phyloP scores from a whole-genome alignment of 768 basidiomycete species.

The Pleurotus pulmonarius region DNA sequence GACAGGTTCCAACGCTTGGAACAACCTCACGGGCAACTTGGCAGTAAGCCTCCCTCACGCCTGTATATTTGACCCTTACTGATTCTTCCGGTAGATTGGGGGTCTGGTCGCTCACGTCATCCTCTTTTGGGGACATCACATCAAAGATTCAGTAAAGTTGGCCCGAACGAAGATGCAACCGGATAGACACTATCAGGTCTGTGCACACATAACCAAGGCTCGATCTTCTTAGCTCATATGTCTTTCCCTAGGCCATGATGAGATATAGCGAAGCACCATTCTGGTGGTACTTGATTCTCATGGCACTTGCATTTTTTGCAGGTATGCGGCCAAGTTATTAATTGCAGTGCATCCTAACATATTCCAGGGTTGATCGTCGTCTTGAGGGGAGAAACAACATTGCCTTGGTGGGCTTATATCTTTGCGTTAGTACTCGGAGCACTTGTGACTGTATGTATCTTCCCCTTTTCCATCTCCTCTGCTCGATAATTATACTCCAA shows the following conservation, averaged over 20 bases:
- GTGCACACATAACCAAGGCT: background rate
- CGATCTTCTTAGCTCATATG: background rate
- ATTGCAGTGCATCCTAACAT: too few species aligned
- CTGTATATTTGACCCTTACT: background rate
- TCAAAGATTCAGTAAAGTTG: constrained; percentile 45
- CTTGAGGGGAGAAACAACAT: constrained; percentile 53
- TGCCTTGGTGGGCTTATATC: constrained; percentile 62
- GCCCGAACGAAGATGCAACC: constrained; percentile 41
- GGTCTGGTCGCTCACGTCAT: constrained; percentile 53
- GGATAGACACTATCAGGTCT: constrained; percentile 53
- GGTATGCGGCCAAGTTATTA: constrained; percentile 27
- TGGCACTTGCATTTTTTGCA: constrained; percentile 50
- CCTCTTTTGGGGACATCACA: constrained; percentile 55
- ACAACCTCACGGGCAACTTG: constrained; percentile 32
- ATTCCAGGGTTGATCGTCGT: constrained; percentile 48
- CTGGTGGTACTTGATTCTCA: constrained; percentile 55
- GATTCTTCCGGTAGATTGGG: constrained; percentile 42
- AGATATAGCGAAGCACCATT: constrained; percentile 57
- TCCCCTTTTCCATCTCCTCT: background rate
- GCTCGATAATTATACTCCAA: background rate
- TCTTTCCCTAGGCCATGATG: constrained; percentile 41
- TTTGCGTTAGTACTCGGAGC: constrained; percentile 49
- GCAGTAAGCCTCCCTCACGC: constrained; percentile 26
- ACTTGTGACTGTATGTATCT: constrained; percentile 27
- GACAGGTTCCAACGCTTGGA: constrained; percentile 35